Percentiles rank a stretch among this genome's conserved stretches.
Conservation (phyloP, 2,329 filamentous ascomycete genomes). For the Fusarium sp. region DNA sequence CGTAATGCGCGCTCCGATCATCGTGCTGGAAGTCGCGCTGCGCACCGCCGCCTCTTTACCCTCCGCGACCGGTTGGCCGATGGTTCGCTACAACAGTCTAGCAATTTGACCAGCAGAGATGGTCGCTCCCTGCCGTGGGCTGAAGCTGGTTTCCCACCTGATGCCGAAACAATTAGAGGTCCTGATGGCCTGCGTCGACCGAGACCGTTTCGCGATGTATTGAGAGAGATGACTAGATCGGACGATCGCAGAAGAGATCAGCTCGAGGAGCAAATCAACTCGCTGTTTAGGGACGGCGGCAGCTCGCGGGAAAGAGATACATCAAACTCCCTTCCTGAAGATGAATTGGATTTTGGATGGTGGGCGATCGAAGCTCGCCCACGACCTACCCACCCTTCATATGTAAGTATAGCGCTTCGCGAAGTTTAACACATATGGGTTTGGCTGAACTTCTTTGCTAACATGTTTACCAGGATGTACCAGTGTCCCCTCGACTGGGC, state of each 20-base stretch:
- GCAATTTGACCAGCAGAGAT: constrained; percentile 20
- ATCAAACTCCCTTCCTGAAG: constrained; percentile 12
- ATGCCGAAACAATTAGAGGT: constrained; percentile 26
- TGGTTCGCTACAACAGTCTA: constrained; percentile 23
- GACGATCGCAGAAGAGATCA: constrained; percentile 47
- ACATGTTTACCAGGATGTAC: constrained; percentile 25
- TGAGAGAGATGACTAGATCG: constrained; percentile 48
- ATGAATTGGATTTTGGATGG: constrained; percentile 42
- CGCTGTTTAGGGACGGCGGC: constrained; percentile 42
- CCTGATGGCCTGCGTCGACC: constrained; percentile 21
- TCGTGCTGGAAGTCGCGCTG: constrained; percentile 52
- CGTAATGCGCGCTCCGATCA: constrained; percentile 54
- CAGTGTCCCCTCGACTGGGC: constrained; percentile 3
- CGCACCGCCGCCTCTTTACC: constrained; percentile 49
- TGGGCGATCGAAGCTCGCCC: constrained; percentile 46
- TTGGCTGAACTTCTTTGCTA: constrained; percentile 1
- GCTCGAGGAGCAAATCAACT: constrained; percentile 51
- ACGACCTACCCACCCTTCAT: constrained; percentile 36
- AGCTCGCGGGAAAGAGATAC: constrained; percentile 34
- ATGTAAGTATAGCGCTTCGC: constrained; percentile 40
- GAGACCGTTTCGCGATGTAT: constrained; percentile 47
- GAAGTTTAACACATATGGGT: neutral
- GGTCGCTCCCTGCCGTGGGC: constrained; percentile 45
- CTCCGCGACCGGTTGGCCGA: constrained; percentile 45
- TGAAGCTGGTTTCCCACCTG: constrained; percentile 34